Evolutionary conservation across 163 green algal species (phyloP).

Genomic region (Scenedesmus sp.): DNA sequence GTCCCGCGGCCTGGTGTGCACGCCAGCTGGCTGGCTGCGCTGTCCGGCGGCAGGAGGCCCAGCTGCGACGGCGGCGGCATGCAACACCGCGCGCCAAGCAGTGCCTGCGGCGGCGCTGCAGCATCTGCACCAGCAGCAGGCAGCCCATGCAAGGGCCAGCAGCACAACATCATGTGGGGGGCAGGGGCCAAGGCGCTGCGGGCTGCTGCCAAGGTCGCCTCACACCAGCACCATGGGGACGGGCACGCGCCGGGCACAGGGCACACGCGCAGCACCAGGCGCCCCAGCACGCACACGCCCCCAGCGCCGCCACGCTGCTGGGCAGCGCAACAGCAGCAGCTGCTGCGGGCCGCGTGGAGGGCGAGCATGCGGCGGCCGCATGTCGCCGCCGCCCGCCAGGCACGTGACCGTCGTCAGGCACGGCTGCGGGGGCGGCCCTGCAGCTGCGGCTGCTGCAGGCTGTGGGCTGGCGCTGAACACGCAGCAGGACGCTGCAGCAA

Average conservation of each 20-base stretch:
- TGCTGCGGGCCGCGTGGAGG: neutral
- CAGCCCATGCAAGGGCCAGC: neutral
- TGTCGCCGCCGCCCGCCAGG: neutral
- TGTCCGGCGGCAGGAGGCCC: neutral
- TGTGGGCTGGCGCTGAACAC: neutral
- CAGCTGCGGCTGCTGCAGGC: neutral
- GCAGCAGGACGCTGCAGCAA: neutral
- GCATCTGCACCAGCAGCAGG: neutral
- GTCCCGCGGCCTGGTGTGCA: neutral
- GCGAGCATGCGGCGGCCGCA: no score
- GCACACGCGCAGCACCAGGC: neutral
- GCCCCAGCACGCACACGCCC: neutral
- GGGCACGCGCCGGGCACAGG: neutral
- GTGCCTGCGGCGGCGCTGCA: neutral
- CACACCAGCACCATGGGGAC: neutral
- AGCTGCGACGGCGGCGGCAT: neutral
- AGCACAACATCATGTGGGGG: slow-evolving; percentile 19
- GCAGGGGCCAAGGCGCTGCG: slow-evolving; percentile 10
- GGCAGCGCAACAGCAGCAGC: neutral
- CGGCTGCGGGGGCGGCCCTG: neutral
- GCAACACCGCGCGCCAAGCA: neutral
- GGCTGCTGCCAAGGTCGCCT: neutral
- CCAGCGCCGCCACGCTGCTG: no score
- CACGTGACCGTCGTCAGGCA: neutral
- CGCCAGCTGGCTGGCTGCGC: neutral